Evolutionary conservation across 306 rosid species (phyloP).

Genomic region (Pyrus pyrifolia): DNA sequence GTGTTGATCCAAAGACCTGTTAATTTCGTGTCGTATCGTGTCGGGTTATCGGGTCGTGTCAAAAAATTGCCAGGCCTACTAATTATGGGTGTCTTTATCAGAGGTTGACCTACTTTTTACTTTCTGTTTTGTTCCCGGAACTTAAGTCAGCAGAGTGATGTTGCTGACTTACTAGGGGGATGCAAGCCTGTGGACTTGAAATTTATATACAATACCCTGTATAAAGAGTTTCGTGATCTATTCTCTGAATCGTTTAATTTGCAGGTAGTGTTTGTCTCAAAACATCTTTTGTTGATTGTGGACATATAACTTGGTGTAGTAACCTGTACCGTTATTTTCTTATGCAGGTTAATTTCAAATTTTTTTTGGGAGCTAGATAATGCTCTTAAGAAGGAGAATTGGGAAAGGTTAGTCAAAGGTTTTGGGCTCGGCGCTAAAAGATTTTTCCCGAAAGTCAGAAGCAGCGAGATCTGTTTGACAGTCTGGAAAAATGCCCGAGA

Average conservation of each 20-base stretch:
- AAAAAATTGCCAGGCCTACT: too few species aligned
- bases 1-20: too few species aligned
- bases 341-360: conserved; percentile 39
- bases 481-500: conserved; percentile 56
- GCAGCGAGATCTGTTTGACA: conserved; percentile 8
- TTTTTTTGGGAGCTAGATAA: conserved; percentile 27
- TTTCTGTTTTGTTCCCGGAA: conserved; percentile 45
- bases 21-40: too few species aligned
- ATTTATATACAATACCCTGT: conserved; percentile 38
- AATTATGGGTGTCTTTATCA: neutral
- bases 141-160: conserved; percentile 95
- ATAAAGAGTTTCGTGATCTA: conserved; percentile 51
- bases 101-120: neutral
- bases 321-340: conserved; percentile 10
- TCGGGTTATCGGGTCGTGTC: too few species aligned
- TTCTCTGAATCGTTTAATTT: conserved; percentile 41
- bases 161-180: conserved; percentile 82
- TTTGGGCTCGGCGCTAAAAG: conserved; percentile 33
- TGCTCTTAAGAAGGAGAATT: conserved; percentile 34
- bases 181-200: conserved; percentile 72
- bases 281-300: conserved; percentile 3
- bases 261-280: conserved; percentile 32
- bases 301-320: conserved; percentile 3
- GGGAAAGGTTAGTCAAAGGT: conserved; percentile 44
- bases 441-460: conserved; percentile 14